These are phyloP conservation scores for Diospyros kaki DNA, from an alignment of 148 eudicot genomes.

Conservation along the genomic window DNA sequence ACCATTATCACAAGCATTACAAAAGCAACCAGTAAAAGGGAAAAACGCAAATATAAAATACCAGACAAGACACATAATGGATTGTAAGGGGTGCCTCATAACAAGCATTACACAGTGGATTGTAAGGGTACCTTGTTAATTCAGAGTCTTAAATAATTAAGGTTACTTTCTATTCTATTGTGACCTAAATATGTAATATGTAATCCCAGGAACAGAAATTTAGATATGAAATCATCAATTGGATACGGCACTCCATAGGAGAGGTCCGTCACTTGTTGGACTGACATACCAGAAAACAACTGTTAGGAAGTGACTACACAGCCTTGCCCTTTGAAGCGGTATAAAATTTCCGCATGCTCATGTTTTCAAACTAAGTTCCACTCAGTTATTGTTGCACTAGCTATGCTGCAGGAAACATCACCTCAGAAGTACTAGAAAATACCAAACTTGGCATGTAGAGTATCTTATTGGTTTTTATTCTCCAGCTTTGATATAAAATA, in stretches of 20 bases:
- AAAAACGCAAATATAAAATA: background rate
- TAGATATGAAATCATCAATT: background rate
- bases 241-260: background rate
- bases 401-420: background rate
- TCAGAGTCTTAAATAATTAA: background rate
- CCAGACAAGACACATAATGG: too few relatives aligned
- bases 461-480: background rate
- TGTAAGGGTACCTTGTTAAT: too few relatives aligned
- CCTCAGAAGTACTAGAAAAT: background rate
- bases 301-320: background rate
- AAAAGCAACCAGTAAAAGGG: background rate
- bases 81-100: too few relatives aligned
- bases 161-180: background rate
- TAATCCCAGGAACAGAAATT: constrained; percentile 1
- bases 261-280: background rate
- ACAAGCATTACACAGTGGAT: too few relatives aligned
- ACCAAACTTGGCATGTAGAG: background rate
- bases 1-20: background rate
- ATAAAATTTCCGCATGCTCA: background rate
- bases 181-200: too few relatives aligned
- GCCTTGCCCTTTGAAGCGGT: background rate
- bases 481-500: background rate
- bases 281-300: background rate
- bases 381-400: background rate
- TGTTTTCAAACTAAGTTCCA: background rate